These are phyloP conservation scores for Carpinus fangiana DNA, from an alignment of 306 rosid genomes.

Conservation along the genomic window DNA sequence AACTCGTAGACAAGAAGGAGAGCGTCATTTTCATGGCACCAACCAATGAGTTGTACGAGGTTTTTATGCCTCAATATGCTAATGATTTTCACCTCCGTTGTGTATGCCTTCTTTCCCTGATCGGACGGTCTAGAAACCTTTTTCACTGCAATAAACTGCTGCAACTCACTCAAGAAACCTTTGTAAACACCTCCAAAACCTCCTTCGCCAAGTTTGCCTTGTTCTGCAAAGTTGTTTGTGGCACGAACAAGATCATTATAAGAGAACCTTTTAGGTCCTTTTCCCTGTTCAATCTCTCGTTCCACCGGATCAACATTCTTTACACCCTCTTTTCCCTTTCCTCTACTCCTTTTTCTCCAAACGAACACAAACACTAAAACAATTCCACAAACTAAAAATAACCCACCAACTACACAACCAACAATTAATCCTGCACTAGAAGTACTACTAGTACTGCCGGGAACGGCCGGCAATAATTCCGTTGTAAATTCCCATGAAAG, in stretches of 20 bases:
- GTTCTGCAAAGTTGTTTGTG: constrained; percentile 35
- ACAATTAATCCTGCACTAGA: background rate
- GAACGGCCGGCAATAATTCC: no score
- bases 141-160: constrained; percentile 39
- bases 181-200: constrained; percentile 50
- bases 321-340: background rate
- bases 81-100: constrained; percentile 44
- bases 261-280: constrained; percentile 35
- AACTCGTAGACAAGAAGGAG: constrained; percentile 43
- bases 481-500: constrained; percentile 4
- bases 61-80: constrained; percentile 40
- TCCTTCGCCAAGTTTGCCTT: constrained; percentile 42
- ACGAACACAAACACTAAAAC: background rate
- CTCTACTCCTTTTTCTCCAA: background rate
- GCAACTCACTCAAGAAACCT: constrained; percentile 32
- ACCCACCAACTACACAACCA: constrained; percentile 2
- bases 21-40: constrained; percentile 47
- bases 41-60: constrained; percentile 45
- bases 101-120: constrained; percentile 39
- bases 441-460: no score
- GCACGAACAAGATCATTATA: constrained; percentile 35
- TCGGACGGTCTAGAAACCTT: constrained; percentile 38
- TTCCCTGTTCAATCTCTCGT: constrained; percentile 21
- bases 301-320: constrained; percentile 9
- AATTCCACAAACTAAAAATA: background rate